Evolutionary conservation across 352 stramenopile genomes (phyloP).

Genomic region (Pythium coloratum): DNA sequence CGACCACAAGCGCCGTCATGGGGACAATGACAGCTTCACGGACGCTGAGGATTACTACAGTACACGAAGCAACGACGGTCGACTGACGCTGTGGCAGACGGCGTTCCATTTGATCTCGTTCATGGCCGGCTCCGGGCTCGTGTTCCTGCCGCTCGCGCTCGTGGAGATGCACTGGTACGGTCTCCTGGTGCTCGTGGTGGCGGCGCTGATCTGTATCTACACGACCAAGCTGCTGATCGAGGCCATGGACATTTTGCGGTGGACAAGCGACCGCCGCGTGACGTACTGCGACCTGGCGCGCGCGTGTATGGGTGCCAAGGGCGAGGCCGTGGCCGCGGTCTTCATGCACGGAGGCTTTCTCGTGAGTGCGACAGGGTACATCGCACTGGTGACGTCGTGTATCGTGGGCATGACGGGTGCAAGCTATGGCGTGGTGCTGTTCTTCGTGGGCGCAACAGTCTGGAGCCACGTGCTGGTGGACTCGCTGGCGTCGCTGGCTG

Average conservation of each 20-base stretch:
- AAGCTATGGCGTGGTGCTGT: conserved; percentile 52
- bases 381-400: conserved; percentile 57
- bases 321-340: conserved; percentile 39
- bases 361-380: conserved; percentile 56
- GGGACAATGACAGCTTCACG: neutral
- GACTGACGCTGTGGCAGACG: conserved; percentile 61
- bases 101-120: conserved; percentile 75
- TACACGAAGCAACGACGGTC: conserved; percentile 13
- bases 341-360: conserved; percentile 63
- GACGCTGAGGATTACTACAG: conserved; percentile 3
- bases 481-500: conserved; percentile 54
- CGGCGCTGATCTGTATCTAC: conserved; percentile 54
- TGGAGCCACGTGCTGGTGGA: conserved; percentile 73
- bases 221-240: conserved; percentile 69
- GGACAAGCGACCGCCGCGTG: conserved; percentile 60
- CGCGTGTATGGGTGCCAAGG: conserved; percentile 57
- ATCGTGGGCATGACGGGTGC: conserved; percentile 62
- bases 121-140: conserved; percentile 71
- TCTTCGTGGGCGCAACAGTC: conserved; percentile 46
- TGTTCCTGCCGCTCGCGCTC: conserved; percentile 68
- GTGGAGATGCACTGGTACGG: conserved; percentile 83
- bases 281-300: conserved; percentile 70
- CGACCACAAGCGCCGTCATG: neutral
- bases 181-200: conserved; percentile 55
- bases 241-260: conserved; percentile 67